Conservation (phyloP, 805 yeast species). For the Lachancea dasiensis region DNA sequence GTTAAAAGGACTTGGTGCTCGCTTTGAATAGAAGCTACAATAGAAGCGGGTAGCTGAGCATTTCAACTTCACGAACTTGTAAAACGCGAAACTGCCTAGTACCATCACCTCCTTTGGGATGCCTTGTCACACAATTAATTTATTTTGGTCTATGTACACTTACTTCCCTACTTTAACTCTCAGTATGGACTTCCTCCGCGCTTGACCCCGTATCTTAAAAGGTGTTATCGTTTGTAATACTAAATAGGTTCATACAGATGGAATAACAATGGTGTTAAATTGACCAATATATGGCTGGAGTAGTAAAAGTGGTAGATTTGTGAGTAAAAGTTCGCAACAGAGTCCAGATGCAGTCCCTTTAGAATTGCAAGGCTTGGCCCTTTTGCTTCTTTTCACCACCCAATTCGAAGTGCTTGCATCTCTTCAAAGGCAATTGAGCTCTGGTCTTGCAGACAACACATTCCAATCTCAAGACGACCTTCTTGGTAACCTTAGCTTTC, state of each 20-base stretch:
- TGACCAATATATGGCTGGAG: slow-evolving; percentile 8
- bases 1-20: too few relatives aligned
- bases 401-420: slow-evolving; percentile 99
- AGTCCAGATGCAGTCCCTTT: slow-evolving; percentile 35
- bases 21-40: too few relatives aligned
- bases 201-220: too few relatives aligned
- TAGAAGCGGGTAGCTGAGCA: too few relatives aligned
- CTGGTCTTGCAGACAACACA: slow-evolving; percentile 98
- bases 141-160: too few relatives aligned
- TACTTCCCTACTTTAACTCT: too few relatives aligned
- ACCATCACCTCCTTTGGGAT: too few relatives aligned
- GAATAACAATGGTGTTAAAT: slow-evolving; percentile 12
- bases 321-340: slow-evolving; percentile 3
- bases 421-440: slow-evolving; percentile 95
- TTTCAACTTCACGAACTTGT: too few relatives aligned
- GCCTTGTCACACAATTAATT: too few relatives aligned
- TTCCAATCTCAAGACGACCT: slow-evolving; percentile 98
- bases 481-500: slow-evolving; percentile 99
- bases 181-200: too few relatives aligned
- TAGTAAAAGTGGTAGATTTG: not conserved
- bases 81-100: too few relatives aligned
- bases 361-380: slow-evolving; percentile 99
- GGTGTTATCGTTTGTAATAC: too few relatives aligned
- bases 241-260: slow-evolving; percentile 8
- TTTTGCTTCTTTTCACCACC: slow-evolving; percentile 99